phyloP scores from a whole-genome alignment of 306 rosid genomes.

The Sicyos edulis region DNA sequence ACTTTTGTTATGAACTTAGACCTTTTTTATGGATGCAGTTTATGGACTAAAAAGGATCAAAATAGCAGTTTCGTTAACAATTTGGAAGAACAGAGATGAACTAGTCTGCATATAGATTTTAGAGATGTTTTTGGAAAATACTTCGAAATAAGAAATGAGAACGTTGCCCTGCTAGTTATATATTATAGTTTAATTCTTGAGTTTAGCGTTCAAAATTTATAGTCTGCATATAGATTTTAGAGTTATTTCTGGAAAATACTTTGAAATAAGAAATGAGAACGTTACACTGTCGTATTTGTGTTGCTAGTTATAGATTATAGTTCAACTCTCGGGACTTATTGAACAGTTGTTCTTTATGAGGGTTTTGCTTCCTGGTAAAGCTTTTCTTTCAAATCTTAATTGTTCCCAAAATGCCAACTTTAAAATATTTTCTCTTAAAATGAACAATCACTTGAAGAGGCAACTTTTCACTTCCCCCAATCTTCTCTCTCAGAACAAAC shows the following conservation, averaged over 20 bases:
- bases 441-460: not conserved
- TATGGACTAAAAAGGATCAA: not conserved
- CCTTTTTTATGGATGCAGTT: not conserved
- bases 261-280: not conserved
- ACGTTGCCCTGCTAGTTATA: not conserved
- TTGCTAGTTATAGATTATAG: not conserved
- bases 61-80: not conserved
- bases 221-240: not conserved
- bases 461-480: not conserved
- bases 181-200: not conserved
- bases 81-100: conserved; percentile 1
- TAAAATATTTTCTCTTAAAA: not conserved
- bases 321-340: not conserved
- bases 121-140: not conserved
- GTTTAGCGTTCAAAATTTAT: too few species aligned
- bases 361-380: not conserved
- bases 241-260: not conserved
- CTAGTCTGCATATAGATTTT: not conserved
- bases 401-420: not conserved
- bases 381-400: not conserved
- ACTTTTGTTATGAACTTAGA: not conserved
- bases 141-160: not conserved
- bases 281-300: not conserved
- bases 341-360: not conserved
- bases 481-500: conserved; percentile 4